Base-by-base conservation (phyloP, 1,284 basidiomycete genomes). In the Ustilago trichophora region DNA sequence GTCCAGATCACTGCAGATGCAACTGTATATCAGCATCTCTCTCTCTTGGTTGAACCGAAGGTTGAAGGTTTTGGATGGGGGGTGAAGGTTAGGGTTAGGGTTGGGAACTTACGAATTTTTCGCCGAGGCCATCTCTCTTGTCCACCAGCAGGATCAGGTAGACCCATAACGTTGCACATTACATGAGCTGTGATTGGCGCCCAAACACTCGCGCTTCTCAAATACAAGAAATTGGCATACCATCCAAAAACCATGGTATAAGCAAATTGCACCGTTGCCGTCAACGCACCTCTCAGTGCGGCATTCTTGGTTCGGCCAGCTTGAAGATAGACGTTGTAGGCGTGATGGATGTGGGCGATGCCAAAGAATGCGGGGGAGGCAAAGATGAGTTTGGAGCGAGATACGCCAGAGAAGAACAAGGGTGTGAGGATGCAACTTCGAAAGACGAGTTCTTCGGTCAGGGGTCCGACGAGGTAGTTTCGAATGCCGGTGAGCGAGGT, bases 201-300 rank as follows among this genome's bases (percentile, higher is more conserved):
- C n/a, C n/a, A n/a, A n/a, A n/a, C n/a, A n/a, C n/a, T n/a, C n/a
- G n/a, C n/a, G n/a, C n/a, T n/a, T n/a, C n/a, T n/a, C 2, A 97
- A 84, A 82, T 92, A 93, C 24, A 97, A 85, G 80, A 88, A 96
- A 7, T 91, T 87, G 16, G 89, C 90, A 81, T 91, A 91, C 84
- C 90, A 92, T 5, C 95, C 95, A 71, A 98, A 98, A 9, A 97
- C 76, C 5, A 89, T 91, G 0, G 95, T 98, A 81, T 97, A 98
- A 1, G 84, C 80, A 34, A 94, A 85, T 82, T 98, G 95, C 78
- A 96, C 88, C 3, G 33, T 36, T 12, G 47, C 40, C 0, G 33
- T 73, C 11, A 89, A 49, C 6, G 86, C 43, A 0, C 92, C 91
- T 7, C 83, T 84, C 48, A 87, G 83, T 2, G 90, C 82, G 0